phyloP scores from a whole-genome alignment of 2,329 filamentous ascomycete genomes.

The Byssothecium circinans region DNA sequence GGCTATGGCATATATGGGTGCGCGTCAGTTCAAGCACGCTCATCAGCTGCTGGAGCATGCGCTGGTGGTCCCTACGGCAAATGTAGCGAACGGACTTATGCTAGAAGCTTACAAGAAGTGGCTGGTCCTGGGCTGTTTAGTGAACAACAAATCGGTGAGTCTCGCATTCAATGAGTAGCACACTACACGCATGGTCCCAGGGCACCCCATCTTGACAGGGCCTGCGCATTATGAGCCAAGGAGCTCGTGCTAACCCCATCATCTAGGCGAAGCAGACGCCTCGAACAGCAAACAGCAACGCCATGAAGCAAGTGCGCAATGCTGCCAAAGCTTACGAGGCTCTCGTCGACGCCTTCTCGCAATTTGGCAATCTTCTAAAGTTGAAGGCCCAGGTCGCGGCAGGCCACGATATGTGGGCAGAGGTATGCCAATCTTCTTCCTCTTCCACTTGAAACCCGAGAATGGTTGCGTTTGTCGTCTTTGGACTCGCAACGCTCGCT shows the following conservation, averaged over 20 bases:
- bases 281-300: slow-evolving; percentile 55
- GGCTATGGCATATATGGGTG: slow-evolving; percentile 51
- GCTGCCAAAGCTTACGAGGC: slow-evolving; percentile 70
- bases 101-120: slow-evolving; percentile 91
- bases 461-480: not conserved
- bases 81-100: slow-evolving; percentile 74
- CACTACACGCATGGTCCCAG: too few species aligned
- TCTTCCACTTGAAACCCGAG: not conserved
- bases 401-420: slow-evolving; percentile 62
- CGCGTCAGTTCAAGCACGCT: slow-evolving; percentile 48
- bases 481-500: not conserved
- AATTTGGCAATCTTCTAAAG: slow-evolving; percentile 52
- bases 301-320: slow-evolving; percentile 59
- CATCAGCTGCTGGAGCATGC: slow-evolving; percentile 51
- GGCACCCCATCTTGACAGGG: not conserved
- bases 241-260: not conserved
- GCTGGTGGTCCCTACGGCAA: slow-evolving; percentile 65
- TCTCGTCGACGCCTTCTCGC: slow-evolving; percentile 67
- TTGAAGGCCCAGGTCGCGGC: slow-evolving; percentile 66
- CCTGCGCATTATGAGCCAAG: not conserved
- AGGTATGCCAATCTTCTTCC: slow-evolving; percentile 44
- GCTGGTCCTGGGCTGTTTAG: slow-evolving; percentile 74
- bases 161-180: not conserved
- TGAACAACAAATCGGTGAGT: slow-evolving; percentile 63
- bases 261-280: slow-evolving; percentile 55